Evolutionary conservation across 345 rosid genomes (phyloP).

Genomic region (Syzygium aromaticum): DNA sequence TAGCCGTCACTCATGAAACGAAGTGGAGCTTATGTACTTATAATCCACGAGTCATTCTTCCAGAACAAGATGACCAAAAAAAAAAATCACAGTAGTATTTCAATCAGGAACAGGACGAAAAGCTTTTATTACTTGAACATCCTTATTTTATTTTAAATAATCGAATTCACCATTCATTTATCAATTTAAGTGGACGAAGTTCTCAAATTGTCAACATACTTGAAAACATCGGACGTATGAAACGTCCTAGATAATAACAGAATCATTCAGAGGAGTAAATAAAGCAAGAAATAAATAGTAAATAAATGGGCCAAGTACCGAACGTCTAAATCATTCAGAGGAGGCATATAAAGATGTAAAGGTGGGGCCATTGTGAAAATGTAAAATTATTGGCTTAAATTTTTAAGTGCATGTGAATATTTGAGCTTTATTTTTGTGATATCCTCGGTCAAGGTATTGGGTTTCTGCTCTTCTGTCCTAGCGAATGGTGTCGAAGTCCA

Average conservation of each 20-base stretch:
- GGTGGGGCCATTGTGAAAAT: neutral
- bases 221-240: neutral
- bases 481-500: too few species aligned
- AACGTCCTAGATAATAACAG: neutral
- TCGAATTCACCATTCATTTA: rapidly evolving
- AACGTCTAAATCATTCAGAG: neutral
- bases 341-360: rapidly evolving
- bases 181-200: neutral
- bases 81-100: rapidly evolving
- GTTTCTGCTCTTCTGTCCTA: too few species aligned
- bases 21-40: too few species aligned
- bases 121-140: neutral
- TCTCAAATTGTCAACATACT: neutral
- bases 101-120: neutral
- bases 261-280: too few species aligned
- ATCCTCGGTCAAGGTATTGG: too few species aligned
- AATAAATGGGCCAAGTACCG: neutral
- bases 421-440: too few species aligned
- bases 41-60: too few species aligned
- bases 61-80: too few species aligned
- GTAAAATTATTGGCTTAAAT: rapidly evolving
- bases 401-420: neutral
- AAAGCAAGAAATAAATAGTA: neutral
- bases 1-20: too few species aligned
- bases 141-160: neutral